These are phyloP conservation scores for Amanita jacksonii DNA, from an alignment of 768 basidiomycete genomes.

Conservation along the genomic window DNA sequence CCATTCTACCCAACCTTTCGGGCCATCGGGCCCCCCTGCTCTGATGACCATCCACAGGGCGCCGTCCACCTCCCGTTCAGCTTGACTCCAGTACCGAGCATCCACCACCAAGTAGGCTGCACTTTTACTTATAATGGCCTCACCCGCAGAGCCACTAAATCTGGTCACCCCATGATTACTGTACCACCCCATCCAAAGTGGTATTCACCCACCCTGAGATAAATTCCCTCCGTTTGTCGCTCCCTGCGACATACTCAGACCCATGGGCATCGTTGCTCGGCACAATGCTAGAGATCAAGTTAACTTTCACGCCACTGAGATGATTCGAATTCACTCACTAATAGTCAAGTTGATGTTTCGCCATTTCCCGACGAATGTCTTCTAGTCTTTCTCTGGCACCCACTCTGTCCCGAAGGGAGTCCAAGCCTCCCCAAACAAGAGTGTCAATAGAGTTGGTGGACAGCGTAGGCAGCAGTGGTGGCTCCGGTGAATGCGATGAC, in stretches of 20 bases:
- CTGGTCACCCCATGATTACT: not conserved
- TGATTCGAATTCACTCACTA: conserved; percentile 44
- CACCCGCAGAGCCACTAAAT: not conserved
- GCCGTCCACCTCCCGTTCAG: conserved; percentile 53
- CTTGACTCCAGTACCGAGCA: conserved; percentile 76
- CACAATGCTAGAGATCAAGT: conserved; percentile 40
- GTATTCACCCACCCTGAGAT: conserved; percentile 55
- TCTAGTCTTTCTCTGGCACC: conserved; percentile 55
- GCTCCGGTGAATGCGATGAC: too few species aligned
- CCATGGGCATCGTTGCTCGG: conserved; percentile 78
- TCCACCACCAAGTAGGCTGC: conserved; percentile 34
- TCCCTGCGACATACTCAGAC: conserved; percentile 70
- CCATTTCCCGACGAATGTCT: conserved; percentile 56
- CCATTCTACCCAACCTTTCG: conserved; percentile 77
- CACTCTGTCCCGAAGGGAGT: too few species aligned
- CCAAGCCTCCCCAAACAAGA: too few species aligned
- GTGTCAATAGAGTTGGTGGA: too few species aligned
- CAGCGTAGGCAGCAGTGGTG: too few species aligned
- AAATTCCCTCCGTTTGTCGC: conserved; percentile 72
- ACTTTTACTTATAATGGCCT: conserved; percentile 18
- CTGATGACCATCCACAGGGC: conserved; percentile 58
- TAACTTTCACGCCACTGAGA: not conserved
- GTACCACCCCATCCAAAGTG: not conserved
- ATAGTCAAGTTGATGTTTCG: conserved; percentile 58
- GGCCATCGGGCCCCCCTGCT: conserved; percentile 35